Evolutionary conservation across 768 basidiomycete species (phyloP).

Genomic region (Boletus pseudo-olivaceus): DNA sequence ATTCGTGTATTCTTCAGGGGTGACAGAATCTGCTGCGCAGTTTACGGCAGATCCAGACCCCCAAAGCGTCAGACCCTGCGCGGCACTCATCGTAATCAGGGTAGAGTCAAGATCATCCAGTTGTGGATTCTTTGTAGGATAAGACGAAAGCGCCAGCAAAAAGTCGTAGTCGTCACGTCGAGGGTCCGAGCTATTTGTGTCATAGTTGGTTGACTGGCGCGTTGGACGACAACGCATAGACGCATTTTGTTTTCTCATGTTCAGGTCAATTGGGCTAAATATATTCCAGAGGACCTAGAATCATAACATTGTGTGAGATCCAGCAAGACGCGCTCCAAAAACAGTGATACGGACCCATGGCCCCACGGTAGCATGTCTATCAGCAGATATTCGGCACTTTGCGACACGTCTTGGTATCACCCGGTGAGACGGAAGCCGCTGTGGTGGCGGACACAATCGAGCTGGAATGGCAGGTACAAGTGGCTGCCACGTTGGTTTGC

Average conservation of each 20-base stretch:
- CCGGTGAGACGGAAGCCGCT: constrained; percentile 48
- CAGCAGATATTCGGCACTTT: constrained; percentile 45
- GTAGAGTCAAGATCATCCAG: constrained; percentile 48
- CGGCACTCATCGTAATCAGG: constrained; percentile 44
- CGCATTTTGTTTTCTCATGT: constrained; percentile 42
- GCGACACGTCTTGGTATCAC: constrained; percentile 42
- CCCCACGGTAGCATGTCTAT: constrained; percentile 48
- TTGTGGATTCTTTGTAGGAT: constrained; percentile 38
- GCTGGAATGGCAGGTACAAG: constrained; percentile 30
- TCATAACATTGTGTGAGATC: constrained; percentile 2
- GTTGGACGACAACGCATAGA: constrained; percentile 34
- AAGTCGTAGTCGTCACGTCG: constrained; percentile 51
- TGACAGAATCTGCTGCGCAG: background rate
- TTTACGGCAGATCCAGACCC: constrained; percentile 12
- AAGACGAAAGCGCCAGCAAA: constrained; percentile 39
- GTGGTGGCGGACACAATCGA: constrained; percentile 39
- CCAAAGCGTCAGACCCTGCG: constrained; percentile 52
- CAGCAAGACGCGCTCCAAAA: background rate
- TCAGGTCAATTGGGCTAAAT: constrained; percentile 34
- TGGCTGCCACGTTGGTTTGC: constrained; percentile 34
- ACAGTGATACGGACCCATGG: constrained; percentile 46
- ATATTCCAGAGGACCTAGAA: constrained; percentile 46
- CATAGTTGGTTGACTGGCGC: constrained; percentile 14
- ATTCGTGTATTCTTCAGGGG: background rate
- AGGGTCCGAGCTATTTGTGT: constrained; percentile 14